Conservation (phyloP, 257 asterid genomes). For the Solanum paucissectum region DNA sequence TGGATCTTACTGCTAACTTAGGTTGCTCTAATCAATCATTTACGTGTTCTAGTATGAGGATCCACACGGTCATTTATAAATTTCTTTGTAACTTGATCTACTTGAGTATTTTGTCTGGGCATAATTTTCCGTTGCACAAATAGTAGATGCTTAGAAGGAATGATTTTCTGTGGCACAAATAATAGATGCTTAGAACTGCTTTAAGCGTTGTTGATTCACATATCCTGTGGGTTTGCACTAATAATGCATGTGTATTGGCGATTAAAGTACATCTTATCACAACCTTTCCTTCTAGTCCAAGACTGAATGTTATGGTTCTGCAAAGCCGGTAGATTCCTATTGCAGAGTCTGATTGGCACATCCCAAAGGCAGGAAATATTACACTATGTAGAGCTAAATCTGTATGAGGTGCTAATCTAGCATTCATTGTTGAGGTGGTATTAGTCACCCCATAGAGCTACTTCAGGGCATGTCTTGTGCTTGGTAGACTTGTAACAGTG, state of each 20-base stretch:
- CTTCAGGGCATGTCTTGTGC: not conserved
- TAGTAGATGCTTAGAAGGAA: not conserved
- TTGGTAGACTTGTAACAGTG: not conserved
- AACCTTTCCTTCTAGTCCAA: not conserved
- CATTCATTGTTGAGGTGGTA: not conserved
- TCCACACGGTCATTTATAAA: not conserved
- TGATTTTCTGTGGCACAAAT: not conserved
- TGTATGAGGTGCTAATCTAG: not conserved
- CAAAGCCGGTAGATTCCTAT: not conserved
- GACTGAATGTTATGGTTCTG: not conserved
- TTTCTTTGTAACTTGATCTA: not conserved
- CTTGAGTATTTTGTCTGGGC: not conserved
- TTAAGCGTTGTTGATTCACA: not conserved
- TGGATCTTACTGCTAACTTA: not conserved
- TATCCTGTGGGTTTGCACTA: not conserved
- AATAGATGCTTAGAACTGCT: not conserved
- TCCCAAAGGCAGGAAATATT: not conserved
- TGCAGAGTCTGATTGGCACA: not conserved
- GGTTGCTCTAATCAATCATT: not conserved
- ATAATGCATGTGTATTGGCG: not conserved
- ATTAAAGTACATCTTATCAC: not conserved
- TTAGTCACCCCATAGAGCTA: not conserved
- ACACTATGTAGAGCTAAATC: not conserved
- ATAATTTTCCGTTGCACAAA: not conserved
- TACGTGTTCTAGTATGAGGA: not conserved